These are phyloP conservation scores for Zygosaccharomyces gambellarensis DNA, from an alignment of 805 yeast genomes.

Conservation along the genomic window DNA sequence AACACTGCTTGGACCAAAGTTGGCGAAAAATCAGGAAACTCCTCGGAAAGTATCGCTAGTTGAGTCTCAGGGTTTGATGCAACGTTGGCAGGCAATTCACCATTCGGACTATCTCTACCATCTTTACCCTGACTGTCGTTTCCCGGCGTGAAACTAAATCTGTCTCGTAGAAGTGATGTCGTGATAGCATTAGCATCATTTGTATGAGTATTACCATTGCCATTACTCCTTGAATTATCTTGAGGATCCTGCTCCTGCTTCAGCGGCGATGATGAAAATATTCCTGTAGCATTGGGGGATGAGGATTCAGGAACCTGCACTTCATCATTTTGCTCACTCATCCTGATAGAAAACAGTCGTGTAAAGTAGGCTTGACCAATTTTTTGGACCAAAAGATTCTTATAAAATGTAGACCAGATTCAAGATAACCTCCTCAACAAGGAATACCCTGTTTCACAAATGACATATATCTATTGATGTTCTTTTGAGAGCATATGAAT, in stretches of 20 bases:
- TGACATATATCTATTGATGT: neutral
- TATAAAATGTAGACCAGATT: neutral
- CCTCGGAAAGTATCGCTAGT: conserved; percentile 17
- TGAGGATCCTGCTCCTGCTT: conserved; percentile 14
- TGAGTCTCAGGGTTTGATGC: conserved; percentile 16
- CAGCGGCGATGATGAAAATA: conserved; percentile 31
- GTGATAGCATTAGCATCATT: conserved; percentile 5
- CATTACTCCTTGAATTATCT: neutral
- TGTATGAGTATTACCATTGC: neutral
- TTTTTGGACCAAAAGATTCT: neutral
- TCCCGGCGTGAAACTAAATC: conserved; percentile 39
- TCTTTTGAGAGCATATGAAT: neutral
- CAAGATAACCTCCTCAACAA: neutral
- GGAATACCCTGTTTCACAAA: neutral
- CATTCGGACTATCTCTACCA: neutral
- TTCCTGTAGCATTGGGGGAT: conserved; percentile 28
- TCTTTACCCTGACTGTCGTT: conserved; percentile 8
- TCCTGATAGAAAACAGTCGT: conserved; percentile 19
- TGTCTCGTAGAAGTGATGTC: conserved; percentile 35
- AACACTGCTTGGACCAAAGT: conserved; percentile 38
- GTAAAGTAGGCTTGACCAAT: neutral
- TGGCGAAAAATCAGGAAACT: conserved; percentile 35
- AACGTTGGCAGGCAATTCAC: conserved; percentile 2
- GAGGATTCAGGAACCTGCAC: conserved; percentile 52
- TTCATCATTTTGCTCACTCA: conserved; percentile 16